Percentiles rank a stretch among this genome's conserved stretches.
phyloP scores from a whole-genome alignment of 2,329 filamentous ascomycete genomes.

The Fusarium solani-melongenae region DNA sequence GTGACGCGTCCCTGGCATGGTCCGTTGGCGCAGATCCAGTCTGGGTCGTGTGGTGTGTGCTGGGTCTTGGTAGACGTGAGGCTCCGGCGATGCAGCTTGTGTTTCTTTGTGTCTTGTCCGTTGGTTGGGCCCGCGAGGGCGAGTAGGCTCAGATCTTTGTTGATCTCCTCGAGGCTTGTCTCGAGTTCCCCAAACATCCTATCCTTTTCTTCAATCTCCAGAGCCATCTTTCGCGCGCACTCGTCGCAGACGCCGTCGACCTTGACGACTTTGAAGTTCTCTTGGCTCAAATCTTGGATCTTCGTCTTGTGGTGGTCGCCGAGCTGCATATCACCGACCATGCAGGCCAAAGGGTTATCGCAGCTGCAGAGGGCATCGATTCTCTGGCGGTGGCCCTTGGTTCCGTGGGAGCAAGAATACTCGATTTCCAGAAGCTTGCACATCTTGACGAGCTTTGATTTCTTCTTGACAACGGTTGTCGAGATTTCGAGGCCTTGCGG shows the following conservation, averaged over 20 bases:
- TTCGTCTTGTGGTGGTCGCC: background rate
- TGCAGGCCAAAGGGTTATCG: constrained; percentile 5
- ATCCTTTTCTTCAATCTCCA: background rate
- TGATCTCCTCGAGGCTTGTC: background rate
- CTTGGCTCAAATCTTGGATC: background rate
- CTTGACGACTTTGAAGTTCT: background rate
- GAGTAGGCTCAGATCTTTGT: background rate
- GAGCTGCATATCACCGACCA: background rate
- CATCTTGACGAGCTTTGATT: background rate
- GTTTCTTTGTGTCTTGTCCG: background rate
- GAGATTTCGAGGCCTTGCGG: background rate
- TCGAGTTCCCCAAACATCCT: background rate
- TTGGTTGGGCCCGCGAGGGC: background rate
- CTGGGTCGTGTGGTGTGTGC: background rate
- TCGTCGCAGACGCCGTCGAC: constrained; percentile 1
- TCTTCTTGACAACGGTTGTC: background rate
- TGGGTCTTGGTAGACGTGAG: background rate
- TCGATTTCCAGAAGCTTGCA: constrained; percentile 18
- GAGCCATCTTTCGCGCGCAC: background rate
- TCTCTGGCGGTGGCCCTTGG: background rate
- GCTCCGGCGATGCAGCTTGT: background rate
- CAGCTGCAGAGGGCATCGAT: constrained; percentile 2
- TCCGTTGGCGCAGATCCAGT: constrained; percentile 14
- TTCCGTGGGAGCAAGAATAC: constrained; percentile 10
- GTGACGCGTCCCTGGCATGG: background rate